Conservation (phyloP, 441 rosid genomes). For the Pelargonium cotyledonis region DNA sequence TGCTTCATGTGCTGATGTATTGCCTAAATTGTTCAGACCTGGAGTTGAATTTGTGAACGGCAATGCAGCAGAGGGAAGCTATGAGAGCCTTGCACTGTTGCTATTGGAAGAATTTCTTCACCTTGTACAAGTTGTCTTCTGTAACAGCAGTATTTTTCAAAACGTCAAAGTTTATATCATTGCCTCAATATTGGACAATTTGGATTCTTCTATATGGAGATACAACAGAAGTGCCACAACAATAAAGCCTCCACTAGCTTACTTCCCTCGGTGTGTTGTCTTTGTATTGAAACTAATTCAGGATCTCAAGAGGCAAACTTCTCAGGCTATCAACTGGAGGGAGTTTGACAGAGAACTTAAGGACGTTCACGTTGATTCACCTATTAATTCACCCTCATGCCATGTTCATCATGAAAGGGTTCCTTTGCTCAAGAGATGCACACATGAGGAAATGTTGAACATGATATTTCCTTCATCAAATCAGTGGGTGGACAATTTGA, state of each 20-base stretch:
- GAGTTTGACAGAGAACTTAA: conserved; percentile 38
- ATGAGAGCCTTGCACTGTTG: conserved; percentile 64
- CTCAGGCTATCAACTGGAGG: conserved; percentile 48
- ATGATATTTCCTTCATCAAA: conserved; percentile 70
- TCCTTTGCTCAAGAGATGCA: conserved; percentile 63
- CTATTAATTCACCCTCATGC: conserved; percentile 44
- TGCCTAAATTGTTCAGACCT: conserved; percentile 57
- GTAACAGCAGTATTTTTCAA: conserved; percentile 54
- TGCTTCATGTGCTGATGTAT: conserved; percentile 60
- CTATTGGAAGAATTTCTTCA: conserved; percentile 85
- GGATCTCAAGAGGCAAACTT: conserved; percentile 62
- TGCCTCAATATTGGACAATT: conserved; percentile 65
- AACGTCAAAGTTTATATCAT: conserved; percentile 75
- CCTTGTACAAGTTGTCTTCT: conserved; percentile 67
- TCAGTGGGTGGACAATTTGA: conserved; percentile 81
- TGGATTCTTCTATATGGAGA: conserved; percentile 79
- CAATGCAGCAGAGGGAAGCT: conserved; percentile 61
- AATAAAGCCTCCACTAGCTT: conserved; percentile 62
- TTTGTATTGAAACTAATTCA: conserved; percentile 62
- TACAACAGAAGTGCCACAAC: conserved; percentile 48
- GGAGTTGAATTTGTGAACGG: conserved; percentile 61
- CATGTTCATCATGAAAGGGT: conserved; percentile 51
- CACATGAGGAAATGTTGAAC: conserved; percentile 56
- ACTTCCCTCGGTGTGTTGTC: conserved; percentile 72
- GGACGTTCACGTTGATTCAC: conserved; percentile 29